Evolutionary conservation across 768 basidiomycete genomes (phyloP).

Genomic region (Galerina sulciceps): DNA sequence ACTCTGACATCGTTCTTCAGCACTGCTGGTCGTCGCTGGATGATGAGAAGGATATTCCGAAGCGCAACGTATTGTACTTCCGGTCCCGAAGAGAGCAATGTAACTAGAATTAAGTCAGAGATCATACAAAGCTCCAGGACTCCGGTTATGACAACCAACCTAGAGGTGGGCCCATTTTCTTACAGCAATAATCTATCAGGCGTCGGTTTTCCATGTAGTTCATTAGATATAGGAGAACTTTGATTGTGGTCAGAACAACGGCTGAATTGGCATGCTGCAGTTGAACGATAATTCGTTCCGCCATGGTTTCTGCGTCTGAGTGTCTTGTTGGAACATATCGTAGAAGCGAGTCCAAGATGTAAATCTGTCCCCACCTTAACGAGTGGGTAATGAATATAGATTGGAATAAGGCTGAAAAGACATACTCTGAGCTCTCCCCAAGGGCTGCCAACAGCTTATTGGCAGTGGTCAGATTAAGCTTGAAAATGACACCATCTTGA

Average conservation of each 20-base stretch:
- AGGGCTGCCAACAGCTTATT: constrained; percentile 91
- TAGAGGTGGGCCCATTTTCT: constrained; percentile 97
- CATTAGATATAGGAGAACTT: constrained; percentile 94
- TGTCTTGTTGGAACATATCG: constrained; percentile 92
- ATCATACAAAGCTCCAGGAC: neutral
- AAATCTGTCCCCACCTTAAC: constrained; percentile 96
- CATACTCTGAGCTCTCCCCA: constrained; percentile 96
- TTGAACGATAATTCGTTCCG: constrained; percentile 93
- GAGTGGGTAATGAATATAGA: constrained; percentile 13
- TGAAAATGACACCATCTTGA: constrained; percentile 92
- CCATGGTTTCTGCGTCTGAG: constrained; percentile 90
- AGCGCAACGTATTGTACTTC: constrained; percentile 99
- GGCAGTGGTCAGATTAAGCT: constrained; percentile 84
- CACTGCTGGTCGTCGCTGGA: constrained; percentile 91
- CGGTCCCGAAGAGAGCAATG: constrained; percentile 93
- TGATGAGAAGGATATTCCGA: constrained; percentile 95
- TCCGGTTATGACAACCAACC: constrained; percentile 49
- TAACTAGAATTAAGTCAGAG: constrained; percentile 56
- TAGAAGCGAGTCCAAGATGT: constrained; percentile 92
- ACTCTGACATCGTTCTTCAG: constrained; percentile 98
- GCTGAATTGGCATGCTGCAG: constrained; percentile 99
- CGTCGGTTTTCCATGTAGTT: constrained; percentile 96
- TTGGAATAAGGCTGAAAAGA: constrained; percentile 21
- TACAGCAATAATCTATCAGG: constrained; percentile 88
- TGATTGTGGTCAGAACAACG: constrained; percentile 98